Percentiles rank a stretch among this genome's conserved stretches.
Conservation (phyloP, 345 rosid species). For the Isatis tinctoria region DNA sequence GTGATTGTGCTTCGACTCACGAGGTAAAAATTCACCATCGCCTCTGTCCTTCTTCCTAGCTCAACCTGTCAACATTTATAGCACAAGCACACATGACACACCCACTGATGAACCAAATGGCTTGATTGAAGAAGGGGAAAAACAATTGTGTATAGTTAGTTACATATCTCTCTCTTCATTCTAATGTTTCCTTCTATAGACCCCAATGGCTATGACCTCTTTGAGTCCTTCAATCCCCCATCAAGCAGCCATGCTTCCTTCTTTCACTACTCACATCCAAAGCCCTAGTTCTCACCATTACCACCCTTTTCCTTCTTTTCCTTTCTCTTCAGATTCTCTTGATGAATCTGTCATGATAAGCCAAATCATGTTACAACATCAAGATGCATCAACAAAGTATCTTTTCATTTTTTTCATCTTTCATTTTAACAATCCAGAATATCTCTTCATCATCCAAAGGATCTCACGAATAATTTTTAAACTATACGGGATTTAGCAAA, state of each 20-base stretch:
- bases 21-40: neutral
- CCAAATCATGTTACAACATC: conserved; percentile 24
- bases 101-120: conserved; percentile 13
- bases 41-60: conserved; percentile 17
- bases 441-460: too few species aligned
- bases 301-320: conserved; percentile 3
- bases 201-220: conserved; percentile 29
- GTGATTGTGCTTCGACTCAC: too few species aligned
- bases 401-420: neutral
- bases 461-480: too few species aligned
- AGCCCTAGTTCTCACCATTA: conserved; percentile 21
- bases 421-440: too few species aligned
- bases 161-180: too few species aligned
- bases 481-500: too few species aligned
- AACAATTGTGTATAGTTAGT: too few species aligned
- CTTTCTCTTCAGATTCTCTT: conserved; percentile 18
- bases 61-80: conserved; percentile 20
- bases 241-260: conserved; percentile 24
- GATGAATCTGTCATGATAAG: conserved; percentile 23
- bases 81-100: conserved; percentile 22
- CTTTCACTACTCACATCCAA: conserved; percentile 30
- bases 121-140: conserved; percentile 8
- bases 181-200: conserved; percentile 38
- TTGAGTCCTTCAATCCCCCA: conserved; percentile 24
- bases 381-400: neutral